A percentile compares a stretch with the other conserved stretches of the same genome.
Evolutionary conservation across 2,329 filamentous ascomycete genomes (phyloP).

Genomic region (Geosmithia putterillii): DNA sequence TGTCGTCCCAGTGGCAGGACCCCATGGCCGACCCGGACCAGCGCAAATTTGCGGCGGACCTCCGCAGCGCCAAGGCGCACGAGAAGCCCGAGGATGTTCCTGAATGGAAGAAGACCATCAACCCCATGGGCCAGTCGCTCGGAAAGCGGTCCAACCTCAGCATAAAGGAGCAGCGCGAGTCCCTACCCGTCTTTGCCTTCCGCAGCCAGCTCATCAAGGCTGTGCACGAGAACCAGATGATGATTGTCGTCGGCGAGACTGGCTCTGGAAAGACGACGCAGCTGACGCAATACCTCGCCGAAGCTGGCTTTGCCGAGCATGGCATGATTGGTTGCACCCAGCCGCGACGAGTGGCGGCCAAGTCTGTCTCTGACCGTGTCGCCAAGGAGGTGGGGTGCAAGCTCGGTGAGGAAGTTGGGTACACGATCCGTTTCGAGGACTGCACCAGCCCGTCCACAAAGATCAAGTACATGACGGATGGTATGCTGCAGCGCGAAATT

Average conservation of each 20-base stretch:
- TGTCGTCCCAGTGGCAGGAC: slow-evolving; percentile 90
- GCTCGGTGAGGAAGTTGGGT: slow-evolving; percentile 86
- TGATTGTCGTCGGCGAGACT: slow-evolving; percentile 95
- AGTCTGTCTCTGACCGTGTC: slow-evolving; percentile 96
- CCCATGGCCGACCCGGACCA: slow-evolving; percentile 83
- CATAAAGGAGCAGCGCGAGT: slow-evolving; percentile 90
- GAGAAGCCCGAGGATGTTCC: slow-evolving; percentile 59
- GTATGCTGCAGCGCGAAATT: slow-evolving; percentile 94
- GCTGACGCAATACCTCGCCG: slow-evolving; percentile 86
- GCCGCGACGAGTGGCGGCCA: slow-evolving; percentile 89
- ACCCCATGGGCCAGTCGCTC: slow-evolving; percentile 65
- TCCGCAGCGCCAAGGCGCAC: slow-evolving; percentile 55
- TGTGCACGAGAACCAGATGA: slow-evolving; percentile 72
- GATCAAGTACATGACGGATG: slow-evolving; percentile 99
- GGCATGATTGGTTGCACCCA: slow-evolving; percentile 95
- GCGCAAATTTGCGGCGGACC: slow-evolving; percentile 77
- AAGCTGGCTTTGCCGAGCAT: slow-evolving; percentile 76
- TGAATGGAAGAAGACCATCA: slow-evolving; percentile 83
- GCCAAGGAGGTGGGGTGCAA: slow-evolving; percentile 89
- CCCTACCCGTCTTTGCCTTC: slow-evolving; percentile 80
- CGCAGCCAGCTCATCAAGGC: slow-evolving; percentile 79
- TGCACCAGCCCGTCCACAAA: slow-evolving; percentile 75
- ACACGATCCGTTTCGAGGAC: slow-evolving; percentile 96
- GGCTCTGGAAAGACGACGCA: slow-evolving; percentile 97
- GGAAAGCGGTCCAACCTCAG: slow-evolving; percentile 82